A percentile compares a stretch with the other conserved stretches of the same genome.
Evolutionary conservation across 2,329 filamentous ascomycete species (phyloP).

Genomic region (Sporothrix pseudoabietina): DNA sequence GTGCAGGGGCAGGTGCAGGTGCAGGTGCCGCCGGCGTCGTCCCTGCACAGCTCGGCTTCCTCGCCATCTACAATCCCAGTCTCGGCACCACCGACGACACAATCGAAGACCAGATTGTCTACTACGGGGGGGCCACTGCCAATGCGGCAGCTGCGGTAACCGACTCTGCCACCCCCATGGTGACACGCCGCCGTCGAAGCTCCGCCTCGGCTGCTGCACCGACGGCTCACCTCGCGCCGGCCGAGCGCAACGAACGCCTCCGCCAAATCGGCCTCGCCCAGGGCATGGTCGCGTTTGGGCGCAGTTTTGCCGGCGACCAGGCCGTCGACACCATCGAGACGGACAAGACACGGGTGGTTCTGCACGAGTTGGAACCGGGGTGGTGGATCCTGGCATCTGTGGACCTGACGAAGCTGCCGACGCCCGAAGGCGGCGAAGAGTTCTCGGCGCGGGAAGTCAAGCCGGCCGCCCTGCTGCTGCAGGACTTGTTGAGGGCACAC

Average conservation of each 20-base stretch:
- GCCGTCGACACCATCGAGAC: conserved; percentile 87
- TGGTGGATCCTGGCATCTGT: conserved; percentile 86
- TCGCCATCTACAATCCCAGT: conserved; percentile 89
- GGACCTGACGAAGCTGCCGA: conserved; percentile 38
- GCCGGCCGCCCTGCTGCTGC: conserved; percentile 72
- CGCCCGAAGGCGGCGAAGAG: conserved; percentile 58
- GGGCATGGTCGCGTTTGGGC: conserved; percentile 92
- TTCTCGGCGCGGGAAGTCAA: conserved; percentile 91
- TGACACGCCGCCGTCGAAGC: conserved; percentile 47
- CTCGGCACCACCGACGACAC: conserved; percentile 64
- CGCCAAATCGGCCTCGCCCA: conserved; percentile 94
- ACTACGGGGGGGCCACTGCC: conserved; percentile 51
- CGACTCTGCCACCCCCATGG: neutral
- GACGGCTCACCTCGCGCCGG: conserved; percentile 52
- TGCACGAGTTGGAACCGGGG: conserved; percentile 82
- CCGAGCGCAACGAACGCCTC: conserved; percentile 81
- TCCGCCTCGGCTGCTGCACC: conserved; percentile 44
- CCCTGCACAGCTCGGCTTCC: conserved; percentile 84
- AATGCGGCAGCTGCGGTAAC: neutral
- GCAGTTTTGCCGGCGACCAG: conserved; percentile 77
- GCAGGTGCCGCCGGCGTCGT: conserved; percentile 46
- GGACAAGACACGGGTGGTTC: conserved; percentile 79
- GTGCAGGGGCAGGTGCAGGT: conserved; percentile 41
- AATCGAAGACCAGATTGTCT: conserved; percentile 82
- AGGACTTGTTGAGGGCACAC: conserved; percentile 82